A percentile compares a stretch with the other conserved stretches of the same genome.
phyloP scores from a whole-genome alignment of 2,329 filamentous ascomycete species.

The Thelonectria olida region DNA sequence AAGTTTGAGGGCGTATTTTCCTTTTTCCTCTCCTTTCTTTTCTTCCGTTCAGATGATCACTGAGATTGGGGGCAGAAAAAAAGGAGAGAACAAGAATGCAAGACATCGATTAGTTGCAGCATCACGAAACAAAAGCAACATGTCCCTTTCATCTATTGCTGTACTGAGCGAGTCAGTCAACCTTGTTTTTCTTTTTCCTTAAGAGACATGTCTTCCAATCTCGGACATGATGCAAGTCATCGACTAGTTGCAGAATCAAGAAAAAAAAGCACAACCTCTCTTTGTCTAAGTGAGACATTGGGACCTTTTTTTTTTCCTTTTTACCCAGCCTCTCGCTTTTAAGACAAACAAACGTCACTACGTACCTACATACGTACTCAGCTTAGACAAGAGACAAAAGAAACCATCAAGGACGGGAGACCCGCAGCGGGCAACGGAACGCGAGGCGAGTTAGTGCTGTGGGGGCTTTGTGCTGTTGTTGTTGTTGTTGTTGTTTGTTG shows the following conservation, averaged over 20 bases:
- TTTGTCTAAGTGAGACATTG: background rate
- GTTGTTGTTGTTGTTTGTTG: background rate
- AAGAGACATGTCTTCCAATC: background rate
- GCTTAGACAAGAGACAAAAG: background rate
- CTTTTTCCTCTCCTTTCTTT: background rate
- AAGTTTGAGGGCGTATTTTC: background rate
- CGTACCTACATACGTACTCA: too few relatives aligned
- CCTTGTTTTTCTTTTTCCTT: background rate
- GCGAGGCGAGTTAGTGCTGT: background rate
- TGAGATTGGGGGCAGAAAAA: background rate
- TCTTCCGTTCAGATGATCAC: slow-evolving; percentile 4
- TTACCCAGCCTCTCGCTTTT: background rate
- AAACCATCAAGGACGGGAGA: background rate
- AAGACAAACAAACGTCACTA: too few relatives aligned
- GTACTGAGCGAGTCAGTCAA: background rate
- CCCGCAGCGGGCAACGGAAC: background rate
- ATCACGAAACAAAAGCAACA: background rate
- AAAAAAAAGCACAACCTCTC: background rate
- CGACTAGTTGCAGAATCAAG: slow-evolving; percentile 6
- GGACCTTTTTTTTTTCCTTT: background rate
- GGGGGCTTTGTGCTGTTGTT: background rate
- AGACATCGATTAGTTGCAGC: background rate
- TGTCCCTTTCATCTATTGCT: background rate
- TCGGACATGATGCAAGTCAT: slow-evolving; percentile 6
- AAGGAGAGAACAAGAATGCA: background rate